Conservation (phyloP, 2,329 filamentous ascomycete genomes). For the Aspergillus brasiliensis region DNA sequence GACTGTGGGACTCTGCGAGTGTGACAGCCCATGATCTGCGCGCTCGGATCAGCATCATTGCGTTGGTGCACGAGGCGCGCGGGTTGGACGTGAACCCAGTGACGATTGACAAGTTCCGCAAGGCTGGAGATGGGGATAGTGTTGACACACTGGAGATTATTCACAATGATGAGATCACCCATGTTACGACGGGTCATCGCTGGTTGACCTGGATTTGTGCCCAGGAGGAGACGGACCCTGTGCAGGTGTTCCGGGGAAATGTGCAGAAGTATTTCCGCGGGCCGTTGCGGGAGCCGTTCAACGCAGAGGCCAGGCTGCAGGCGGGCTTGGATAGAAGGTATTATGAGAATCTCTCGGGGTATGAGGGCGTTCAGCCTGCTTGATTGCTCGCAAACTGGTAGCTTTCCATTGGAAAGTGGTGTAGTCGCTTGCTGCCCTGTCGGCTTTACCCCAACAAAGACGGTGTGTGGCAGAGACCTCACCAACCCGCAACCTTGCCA, state of each 20-base stretch:
- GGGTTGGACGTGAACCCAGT: conserved; percentile 52
- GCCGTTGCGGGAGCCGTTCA: conserved; percentile 49
- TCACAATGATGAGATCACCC: conserved; percentile 53
- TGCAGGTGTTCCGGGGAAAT: conserved; percentile 49
- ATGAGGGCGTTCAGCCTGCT: not conserved
- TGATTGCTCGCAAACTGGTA: not conserved
- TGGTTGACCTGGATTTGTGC: conserved; percentile 53
- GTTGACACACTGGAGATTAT: conserved; percentile 47
- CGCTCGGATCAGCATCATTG: conserved; percentile 51
- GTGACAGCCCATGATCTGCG: conserved; percentile 49
- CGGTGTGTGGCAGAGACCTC: not conserved
- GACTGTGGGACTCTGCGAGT: conserved; percentile 49
- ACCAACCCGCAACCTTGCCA: not conserved
- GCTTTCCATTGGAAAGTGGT: not conserved
- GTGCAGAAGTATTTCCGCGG: conserved; percentile 48
- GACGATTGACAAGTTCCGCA: conserved; percentile 52
- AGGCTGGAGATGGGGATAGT: conserved; percentile 45
- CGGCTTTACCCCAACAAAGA: not conserved
- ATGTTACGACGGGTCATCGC: conserved; percentile 52
- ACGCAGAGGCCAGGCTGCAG: conserved; percentile 46
- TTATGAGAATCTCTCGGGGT: conserved; percentile 36
- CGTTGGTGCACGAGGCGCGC: conserved; percentile 52
- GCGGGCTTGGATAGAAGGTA: conserved; percentile 50
- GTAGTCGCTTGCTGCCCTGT: not conserved
- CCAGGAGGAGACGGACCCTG: conserved; percentile 49